phyloP scores from a whole-genome alignment of 257 asterid genomes.

The Salvia splendens region DNA sequence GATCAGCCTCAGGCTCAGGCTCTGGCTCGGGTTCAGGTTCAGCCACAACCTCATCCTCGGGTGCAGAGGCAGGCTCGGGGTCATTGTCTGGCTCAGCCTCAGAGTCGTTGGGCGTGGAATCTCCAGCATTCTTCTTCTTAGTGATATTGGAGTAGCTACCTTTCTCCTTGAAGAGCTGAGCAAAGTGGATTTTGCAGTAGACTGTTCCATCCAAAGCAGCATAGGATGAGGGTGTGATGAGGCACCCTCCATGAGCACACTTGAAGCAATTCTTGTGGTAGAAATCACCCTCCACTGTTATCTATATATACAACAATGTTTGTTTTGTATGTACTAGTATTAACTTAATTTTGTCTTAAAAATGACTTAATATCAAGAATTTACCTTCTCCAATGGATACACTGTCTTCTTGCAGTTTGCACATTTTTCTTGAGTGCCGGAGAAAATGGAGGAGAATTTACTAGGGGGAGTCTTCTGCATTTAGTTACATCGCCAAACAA shows the following conservation, averaged over 20 bases:
- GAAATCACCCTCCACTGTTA: constrained; percentile 71
- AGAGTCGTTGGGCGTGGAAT: neutral
- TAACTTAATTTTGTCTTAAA: too few relatives aligned
- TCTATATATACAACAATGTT: constrained; percentile 32
- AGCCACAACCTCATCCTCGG: neutral
- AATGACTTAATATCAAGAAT: neutral
- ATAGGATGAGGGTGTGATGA: constrained; percentile 67
- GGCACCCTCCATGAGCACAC: constrained; percentile 86
- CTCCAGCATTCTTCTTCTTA: constrained; percentile 43
- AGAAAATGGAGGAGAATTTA: constrained; percentile 53
- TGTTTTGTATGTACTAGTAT: too few relatives aligned
- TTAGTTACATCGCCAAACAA: neutral
- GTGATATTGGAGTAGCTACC: constrained; percentile 68
- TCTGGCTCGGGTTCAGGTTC: neutral
- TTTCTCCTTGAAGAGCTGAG: constrained; percentile 76
- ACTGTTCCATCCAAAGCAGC: constrained; percentile 81
- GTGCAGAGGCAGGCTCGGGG: neutral
- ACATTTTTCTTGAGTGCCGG: constrained; percentile 73
- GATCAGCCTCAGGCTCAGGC: neutral
- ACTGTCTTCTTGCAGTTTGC: constrained; percentile 59
- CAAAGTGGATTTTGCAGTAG: constrained; percentile 82
- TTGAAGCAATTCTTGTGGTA: constrained; percentile 78
- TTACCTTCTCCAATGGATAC: constrained; percentile 68
- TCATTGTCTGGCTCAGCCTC: neutral
- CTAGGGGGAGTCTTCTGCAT: constrained; percentile 54